A percentile compares a stretch with the other conserved stretches of the same genome.
Conservation (phyloP, 202 grass and related monocot species). For the Setaria viridis region DNA sequence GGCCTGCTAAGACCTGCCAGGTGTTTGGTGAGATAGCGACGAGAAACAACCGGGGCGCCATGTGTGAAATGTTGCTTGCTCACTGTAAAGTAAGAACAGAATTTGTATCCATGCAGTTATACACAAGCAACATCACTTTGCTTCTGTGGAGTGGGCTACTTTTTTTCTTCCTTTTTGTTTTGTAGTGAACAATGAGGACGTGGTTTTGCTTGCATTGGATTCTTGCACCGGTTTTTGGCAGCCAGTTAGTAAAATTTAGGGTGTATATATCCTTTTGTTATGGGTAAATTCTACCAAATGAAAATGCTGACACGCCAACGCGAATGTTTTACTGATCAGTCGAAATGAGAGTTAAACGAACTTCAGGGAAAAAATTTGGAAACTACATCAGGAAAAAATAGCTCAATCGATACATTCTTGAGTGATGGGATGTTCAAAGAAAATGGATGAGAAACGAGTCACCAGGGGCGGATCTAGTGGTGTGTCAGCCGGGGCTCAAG, state of each 20-base stretch:
- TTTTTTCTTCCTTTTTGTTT: not conserved
- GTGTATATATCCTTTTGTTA: not conserved
- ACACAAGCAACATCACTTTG: not conserved
- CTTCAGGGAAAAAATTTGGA: not conserved
- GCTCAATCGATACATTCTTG: not conserved
- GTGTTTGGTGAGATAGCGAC: conserved; percentile 1
- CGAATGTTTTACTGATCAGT: not conserved
- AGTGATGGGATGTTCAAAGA: not conserved
- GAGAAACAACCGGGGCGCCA: not conserved
- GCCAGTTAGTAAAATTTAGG: not conserved
- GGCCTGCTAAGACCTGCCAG: not conserved
- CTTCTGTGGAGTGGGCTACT: not conserved
- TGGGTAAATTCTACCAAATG: not conserved
- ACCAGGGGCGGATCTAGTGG: too few species aligned
- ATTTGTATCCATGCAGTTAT: conserved; percentile 21
- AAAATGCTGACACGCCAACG: not conserved
- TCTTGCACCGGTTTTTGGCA: not conserved
- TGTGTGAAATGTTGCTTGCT: not conserved
- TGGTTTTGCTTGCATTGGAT: conserved; percentile 1
- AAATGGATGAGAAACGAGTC: not conserved
- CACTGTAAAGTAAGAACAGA: not conserved
- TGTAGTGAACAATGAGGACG: not conserved
- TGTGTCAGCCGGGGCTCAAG: too few species aligned
- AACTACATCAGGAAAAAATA: not conserved
- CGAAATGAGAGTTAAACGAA: not conserved